Evolutionary conservation across 2,329 filamentous ascomycete species (phyloP), one percentile per base, ranked within the genome.

Genomic region (Penicillium sp.): DNA sequence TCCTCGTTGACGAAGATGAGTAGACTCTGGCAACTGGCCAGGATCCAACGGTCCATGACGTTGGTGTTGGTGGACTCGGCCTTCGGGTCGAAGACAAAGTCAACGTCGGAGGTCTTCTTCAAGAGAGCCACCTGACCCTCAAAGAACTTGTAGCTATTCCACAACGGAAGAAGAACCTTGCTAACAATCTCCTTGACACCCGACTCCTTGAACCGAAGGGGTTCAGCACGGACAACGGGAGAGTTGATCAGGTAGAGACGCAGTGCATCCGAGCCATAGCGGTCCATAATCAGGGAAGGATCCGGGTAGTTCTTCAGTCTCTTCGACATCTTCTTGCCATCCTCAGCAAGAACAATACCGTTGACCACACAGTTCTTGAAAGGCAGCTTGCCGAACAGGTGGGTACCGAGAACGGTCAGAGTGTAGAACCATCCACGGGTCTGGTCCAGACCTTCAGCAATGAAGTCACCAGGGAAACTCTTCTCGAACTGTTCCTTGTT

Each of bases 261-360:
- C 43, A 97, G 81, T 27, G 92, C 90, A 73, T 97, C 92, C 1
- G 90, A 91, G 18, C 92, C 92, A 67, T 95, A 95, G 64, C 87
- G 87, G 50, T 87, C 75, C 79, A 96, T 93, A 58, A 97, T 82
- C 44, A 89, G 75, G 49, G 76, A 77, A 9, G 92, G 92, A 63
- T 95, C 90, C 0, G 92, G 92, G 70, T 95, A 97, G 72, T 97
- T 97, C 76, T 96, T 95, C 50, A 95, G 78, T 46, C 92, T 83
- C 74, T 97, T 97, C 6, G 90, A 95, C 92, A 97, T 97, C 78
- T 97, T 97, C 78, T 95, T 96, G 48, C 92, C 92, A 64, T 95
- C 89, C 67, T 95, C 90, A 0, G 91, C 91, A 35, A 96, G 79
- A 4, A 96, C 90, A 55, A 95, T 93, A 43, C 91, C 91, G 66